phyloP scores from a whole-genome alignment of 805 yeast genomes.

The Blastobotrys chiropterorum region DNA sequence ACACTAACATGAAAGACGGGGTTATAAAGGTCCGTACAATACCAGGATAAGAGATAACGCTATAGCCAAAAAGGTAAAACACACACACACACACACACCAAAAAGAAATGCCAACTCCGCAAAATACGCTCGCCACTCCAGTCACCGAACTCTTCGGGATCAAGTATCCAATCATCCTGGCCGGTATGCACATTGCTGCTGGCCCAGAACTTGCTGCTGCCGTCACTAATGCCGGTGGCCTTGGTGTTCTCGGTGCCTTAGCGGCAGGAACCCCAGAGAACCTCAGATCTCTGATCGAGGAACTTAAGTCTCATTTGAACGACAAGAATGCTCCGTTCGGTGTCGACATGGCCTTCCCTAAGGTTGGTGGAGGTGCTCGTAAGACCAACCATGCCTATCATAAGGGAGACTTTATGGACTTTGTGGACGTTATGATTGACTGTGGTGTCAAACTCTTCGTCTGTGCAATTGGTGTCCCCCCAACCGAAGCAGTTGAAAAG shows the following conservation, averaged over 20 bases:
- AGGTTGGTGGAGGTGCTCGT: constrained; percentile 26
- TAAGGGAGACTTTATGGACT: constrained; percentile 20
- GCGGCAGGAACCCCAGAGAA: constrained; percentile 11
- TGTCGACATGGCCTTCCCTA: constrained; percentile 23
- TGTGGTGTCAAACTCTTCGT: constrained; percentile 21
- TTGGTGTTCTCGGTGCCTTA: constrained; percentile 24
- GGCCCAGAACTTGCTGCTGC: constrained; percentile 25
- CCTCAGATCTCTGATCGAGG: constrained; percentile 13
- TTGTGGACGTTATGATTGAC: constrained; percentile 21
- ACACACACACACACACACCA: neutral
- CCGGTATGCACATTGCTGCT: constrained; percentile 27
- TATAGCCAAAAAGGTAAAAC: neutral
- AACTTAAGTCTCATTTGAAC: constrained; percentile 12
- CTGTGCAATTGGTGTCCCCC: constrained; percentile 25
- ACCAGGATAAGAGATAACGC: neutral
- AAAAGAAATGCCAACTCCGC: neutral
- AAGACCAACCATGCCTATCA: constrained; percentile 25
- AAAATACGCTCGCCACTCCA: constrained; percentile 16
- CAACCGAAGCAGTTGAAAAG: constrained; percentile 20
- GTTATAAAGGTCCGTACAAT: neutral
- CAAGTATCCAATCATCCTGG: constrained; percentile 23
- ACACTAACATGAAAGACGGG: neutral
- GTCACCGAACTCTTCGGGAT: constrained; percentile 22
- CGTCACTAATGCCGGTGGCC: constrained; percentile 26
- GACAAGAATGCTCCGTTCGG: constrained; percentile 22